Base-by-base conservation (phyloP, 108 stramenopile species). In the Skeletonema marinoi region DNA sequence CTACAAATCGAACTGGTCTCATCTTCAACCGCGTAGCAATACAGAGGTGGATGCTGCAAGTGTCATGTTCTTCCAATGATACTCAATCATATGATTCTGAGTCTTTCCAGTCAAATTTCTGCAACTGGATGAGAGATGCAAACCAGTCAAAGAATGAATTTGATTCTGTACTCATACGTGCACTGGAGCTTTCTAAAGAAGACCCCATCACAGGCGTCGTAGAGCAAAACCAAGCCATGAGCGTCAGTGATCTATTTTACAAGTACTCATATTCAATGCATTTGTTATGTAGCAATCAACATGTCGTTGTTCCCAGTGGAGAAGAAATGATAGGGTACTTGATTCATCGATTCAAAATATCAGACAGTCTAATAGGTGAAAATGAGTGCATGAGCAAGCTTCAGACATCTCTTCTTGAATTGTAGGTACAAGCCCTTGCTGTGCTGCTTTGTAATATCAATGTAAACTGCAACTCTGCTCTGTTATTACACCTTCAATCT, bases 241-340 rank as follows among this genome's bases (percentile, higher is more conserved):
- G 76, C 29, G 39, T 77, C n/a, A 51, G 76, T 31, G 76, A 77
- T 48, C 35, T 77, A 50, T 70, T 77, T 33, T 77, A 62, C 35
- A 63, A 61, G 17, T 77, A 70, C 48, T 62, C 76, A 10, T 63
- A 60, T 16, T 44, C 39, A 21, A 62, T 77, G 76, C 76, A 77
- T 65, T 31, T 51, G 35, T 30, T 70, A 10, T 78, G 77, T 38
- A 50, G 33, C 39, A 71, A n/a, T 30, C 32, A 33, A 56, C 12
- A 38, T 14, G 30, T 25, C 30, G 63, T 64, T 33, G 17, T 73
- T 56, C 77, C 69, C 8, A 78, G 54, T 17, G 77, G 63, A 48
- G 70, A 71, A 58, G 64, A 78, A 39, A 71, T 78, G 64, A 56
- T 71, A 12, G 77, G 65, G 25, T 78, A 71, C 66, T 70, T 78